Evolutionary conservation across 768 basidiomycete genomes (phyloP), one percentile per base, ranked within the genome.

Genomic region (Ramaria rubella): DNA sequence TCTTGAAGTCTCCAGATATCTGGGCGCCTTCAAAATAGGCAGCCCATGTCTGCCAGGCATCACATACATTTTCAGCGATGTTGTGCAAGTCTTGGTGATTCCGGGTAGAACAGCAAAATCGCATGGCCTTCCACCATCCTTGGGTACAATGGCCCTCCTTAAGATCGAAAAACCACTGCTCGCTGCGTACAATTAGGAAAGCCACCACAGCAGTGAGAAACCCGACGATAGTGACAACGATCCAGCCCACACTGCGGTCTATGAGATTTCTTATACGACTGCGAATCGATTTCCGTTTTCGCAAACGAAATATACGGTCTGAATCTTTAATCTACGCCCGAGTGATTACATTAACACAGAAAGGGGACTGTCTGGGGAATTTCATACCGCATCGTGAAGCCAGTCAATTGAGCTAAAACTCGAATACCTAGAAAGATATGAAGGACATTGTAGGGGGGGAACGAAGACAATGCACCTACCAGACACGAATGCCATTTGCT

Each of bases 351-450:
- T 60, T 61, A 24, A 50, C 49, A 26, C 59, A n/a, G 15, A 46
- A 23, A 58, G 40, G 9, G 63, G 60, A 44, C 55, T 21, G 19
- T 58, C 49, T n/a, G 55, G 48, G 17, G 61, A 58, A 43, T 52
- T 36, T 64, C 74, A 67, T 60, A 75, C 72, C 38, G 90, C 81
- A 72, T 97, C 95, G 64, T 97, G 95, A 53, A 97, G 75, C 95
- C 94, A 97, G 70, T 97, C 94, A 56, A 95, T 87, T 19, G 89
- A 92, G 0, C 90, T 85, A 72, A 85, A 95, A 2, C 88, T 90
- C 11, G 87, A 84, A 69, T 92, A 93, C 55, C 55, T 56, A 19
- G 43, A 15, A 26, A 14, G 1, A 5, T 5, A 11, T 31, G 27
- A 46, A n/a, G 19, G 11, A 2, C n/a, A 15, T 30, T 21, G 11